Conservation (phyloP, 257 asterid species). For the Coffea eugenioides region DNA sequence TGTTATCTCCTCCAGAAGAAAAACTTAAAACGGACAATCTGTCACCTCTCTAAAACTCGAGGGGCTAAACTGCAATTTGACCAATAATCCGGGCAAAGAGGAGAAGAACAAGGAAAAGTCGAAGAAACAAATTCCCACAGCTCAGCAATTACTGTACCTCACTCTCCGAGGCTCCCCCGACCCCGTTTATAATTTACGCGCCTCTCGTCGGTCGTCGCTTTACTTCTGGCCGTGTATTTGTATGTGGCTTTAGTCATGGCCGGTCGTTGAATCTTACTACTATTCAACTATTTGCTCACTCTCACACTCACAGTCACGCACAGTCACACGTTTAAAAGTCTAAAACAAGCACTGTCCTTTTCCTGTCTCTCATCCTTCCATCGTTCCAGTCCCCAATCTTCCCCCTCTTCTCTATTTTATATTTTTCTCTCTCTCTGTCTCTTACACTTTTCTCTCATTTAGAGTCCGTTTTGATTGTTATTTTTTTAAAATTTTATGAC, state of each 20-base stretch:
- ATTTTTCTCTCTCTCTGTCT: too few relatives aligned
- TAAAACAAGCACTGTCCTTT: conserved; percentile 1
- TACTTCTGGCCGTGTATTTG: too few relatives aligned
- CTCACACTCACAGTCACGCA: not conserved
- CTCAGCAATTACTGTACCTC: not conserved
- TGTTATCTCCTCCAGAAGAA: too few relatives aligned
- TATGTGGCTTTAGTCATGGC: too few relatives aligned
- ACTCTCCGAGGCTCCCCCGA: not conserved
- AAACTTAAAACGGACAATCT: too few relatives aligned
- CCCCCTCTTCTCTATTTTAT: not conserved
- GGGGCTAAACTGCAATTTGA: not conserved
- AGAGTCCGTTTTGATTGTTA: too few relatives aligned
- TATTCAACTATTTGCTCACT: not conserved
- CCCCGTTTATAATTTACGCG: too few relatives aligned
- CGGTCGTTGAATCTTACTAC: not conserved
- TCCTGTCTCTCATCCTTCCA: not conserved
- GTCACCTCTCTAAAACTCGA: not conserved
- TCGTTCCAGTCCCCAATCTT: too few relatives aligned
- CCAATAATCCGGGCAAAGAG: too few relatives aligned
- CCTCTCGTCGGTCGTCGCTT: too few relatives aligned
- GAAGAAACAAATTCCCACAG: not conserved
- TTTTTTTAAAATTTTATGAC: too few relatives aligned
- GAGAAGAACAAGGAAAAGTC: not conserved
- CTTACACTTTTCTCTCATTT: too few relatives aligned
- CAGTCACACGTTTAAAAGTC: not conserved